Conservation (phyloP, 2,329 filamentous ascomycete genomes). For the Phyllosticta citriasiana region DNA sequence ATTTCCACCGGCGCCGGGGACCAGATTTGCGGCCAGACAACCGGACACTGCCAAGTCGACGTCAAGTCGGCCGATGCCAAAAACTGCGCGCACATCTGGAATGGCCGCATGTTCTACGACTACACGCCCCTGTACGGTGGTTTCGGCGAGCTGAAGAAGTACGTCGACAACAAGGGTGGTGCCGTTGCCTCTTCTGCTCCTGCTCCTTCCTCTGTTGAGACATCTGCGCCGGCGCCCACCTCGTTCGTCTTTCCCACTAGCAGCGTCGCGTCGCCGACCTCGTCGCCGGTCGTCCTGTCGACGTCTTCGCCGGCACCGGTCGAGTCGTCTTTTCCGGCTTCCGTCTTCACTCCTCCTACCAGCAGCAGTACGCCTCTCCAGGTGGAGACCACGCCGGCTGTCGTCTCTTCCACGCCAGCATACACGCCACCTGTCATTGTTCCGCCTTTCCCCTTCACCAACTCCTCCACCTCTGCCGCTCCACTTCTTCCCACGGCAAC, state of each 20-base stretch:
- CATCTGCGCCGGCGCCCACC: background rate
- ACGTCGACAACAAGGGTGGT: background rate
- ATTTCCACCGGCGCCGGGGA: slow-evolving; percentile 4
- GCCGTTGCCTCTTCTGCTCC: background rate
- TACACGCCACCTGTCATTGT: background rate
- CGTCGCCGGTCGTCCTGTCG: background rate
- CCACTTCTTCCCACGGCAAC: background rate
- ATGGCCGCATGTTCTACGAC: slow-evolving; percentile 4
- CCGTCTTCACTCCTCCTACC: background rate
- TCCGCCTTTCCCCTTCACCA: background rate
- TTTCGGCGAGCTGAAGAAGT: background rate
- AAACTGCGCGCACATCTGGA: slow-evolving; percentile 6
- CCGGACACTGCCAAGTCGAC: slow-evolving; percentile 2
- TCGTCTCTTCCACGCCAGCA: background rate
- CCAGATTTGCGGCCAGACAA: slow-evolving; percentile 2
- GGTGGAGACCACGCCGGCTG: background rate
- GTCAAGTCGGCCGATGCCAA: slow-evolving; percentile 1
- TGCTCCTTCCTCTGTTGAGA: background rate
- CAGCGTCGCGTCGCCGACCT: background rate
- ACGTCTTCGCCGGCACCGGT: background rate
- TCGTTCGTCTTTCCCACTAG: too few species aligned
- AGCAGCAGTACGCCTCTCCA: background rate
- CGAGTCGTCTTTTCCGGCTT: background rate
- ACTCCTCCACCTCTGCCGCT: background rate
- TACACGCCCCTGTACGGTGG: background rate